Percentiles rank a stretch among this genome's conserved stretches.
phyloP scores from a whole-genome alignment of 345 rosid species.

The Excoecaria agallocha region DNA sequence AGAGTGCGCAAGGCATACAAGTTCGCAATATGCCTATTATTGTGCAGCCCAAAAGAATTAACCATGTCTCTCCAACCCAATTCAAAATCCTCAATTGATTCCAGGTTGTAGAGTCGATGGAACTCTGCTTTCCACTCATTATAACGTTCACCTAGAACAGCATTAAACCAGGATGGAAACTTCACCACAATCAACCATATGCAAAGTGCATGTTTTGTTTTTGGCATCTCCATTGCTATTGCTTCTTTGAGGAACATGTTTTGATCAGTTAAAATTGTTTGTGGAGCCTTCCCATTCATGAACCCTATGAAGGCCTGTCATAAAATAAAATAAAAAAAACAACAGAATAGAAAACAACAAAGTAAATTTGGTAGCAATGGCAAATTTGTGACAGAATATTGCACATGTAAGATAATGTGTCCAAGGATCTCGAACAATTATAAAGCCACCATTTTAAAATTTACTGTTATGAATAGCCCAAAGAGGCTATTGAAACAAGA shows the following conservation, averaged over 20 bases:
- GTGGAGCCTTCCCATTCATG: conserved; percentile 93
- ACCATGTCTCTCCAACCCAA: conserved; percentile 95
- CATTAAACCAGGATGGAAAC: conserved; percentile 96
- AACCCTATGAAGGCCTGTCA: conserved; percentile 70
- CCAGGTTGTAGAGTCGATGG: conserved; percentile 75
- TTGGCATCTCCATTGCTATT: conserved; percentile 76
- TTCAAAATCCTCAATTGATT: conserved; percentile 79
- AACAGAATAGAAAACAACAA: conserved; percentile 24
- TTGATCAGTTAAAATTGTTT: conserved; percentile 85
- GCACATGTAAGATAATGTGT: neutral
- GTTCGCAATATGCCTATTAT: conserved; percentile 77
- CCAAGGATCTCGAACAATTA: neutral
- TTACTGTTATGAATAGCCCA: neutral
- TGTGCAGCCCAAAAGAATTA: conserved; percentile 69
- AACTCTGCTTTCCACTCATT: conserved; percentile 95
- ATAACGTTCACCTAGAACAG: conserved; percentile 85
- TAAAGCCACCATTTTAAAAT: neutral
- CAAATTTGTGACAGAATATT: neutral
- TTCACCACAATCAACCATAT: conserved; percentile 95
- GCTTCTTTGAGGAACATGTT: conserved; percentile 93
- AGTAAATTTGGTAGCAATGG: conserved; percentile 6
- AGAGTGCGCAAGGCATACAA: conserved; percentile 59
- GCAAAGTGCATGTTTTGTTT: conserved; percentile 86
- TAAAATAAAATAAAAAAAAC: neutral
- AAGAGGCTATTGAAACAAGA: neutral